Conservation (phyloP, 1,284 basidiomycete genomes). For the Meripilus lineatus region DNA sequence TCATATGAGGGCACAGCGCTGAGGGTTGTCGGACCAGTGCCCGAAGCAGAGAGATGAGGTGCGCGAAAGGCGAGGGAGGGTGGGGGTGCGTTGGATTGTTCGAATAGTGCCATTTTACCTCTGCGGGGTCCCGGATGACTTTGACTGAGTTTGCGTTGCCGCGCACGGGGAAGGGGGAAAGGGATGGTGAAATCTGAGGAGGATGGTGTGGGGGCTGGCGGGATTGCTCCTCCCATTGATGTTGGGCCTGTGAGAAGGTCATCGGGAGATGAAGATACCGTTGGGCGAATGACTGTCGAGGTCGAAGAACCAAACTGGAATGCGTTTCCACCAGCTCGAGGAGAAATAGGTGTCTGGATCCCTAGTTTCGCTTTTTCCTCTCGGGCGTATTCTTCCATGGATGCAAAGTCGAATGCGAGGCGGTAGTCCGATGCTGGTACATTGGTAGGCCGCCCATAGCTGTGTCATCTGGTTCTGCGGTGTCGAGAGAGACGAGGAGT, state of each 20-base stretch:
- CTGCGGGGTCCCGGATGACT: constrained; percentile 59
- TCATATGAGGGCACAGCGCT: constrained; percentile 32
- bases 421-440: constrained; percentile 46
- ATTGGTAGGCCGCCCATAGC: constrained; percentile 49
- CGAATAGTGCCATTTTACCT: constrained; percentile 91
- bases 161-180: constrained; percentile 32
- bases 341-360: constrained; percentile 36
- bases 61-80: constrained; percentile 37
- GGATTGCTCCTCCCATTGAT: constrained; percentile 9
- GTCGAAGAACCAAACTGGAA: constrained; percentile 8
- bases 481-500: constrained; percentile 35
- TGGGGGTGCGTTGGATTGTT: constrained; percentile 47
- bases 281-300: constrained; percentile 11
- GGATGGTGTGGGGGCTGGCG: constrained; percentile 11
- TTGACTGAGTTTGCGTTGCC: constrained; percentile 82
- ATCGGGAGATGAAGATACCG: constrained; percentile 13
- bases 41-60: constrained; percentile 18
- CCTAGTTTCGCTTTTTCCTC: constrained; percentile 64
- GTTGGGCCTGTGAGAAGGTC: constrained; percentile 10
- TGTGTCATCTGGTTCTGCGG: constrained; percentile 21
- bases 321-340: constrained; percentile 9
- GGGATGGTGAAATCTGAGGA: constrained; percentile 19
- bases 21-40: constrained; percentile 23
- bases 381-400: constrained; percentile 77
- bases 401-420: constrained; percentile 64